Conservation (phyloP, 106 monocot species). For the Dioscorea alata region DNA sequence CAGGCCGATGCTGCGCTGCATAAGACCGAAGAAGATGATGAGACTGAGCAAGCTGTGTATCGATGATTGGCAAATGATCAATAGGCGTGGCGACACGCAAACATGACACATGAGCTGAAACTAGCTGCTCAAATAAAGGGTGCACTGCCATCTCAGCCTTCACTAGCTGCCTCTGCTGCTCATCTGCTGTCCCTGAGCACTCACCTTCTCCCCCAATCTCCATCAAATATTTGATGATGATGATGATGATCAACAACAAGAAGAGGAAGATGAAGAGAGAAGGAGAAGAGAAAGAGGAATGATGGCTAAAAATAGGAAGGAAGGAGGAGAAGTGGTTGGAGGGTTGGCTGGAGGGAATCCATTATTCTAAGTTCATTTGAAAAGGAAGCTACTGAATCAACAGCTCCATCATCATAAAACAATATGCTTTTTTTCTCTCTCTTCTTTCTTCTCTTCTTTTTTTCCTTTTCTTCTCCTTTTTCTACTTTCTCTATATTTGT, state of each 20-base stretch:
- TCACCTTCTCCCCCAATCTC: constrained; percentile 21
- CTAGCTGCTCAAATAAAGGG: constrained; percentile 80
- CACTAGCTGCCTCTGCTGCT: constrained; percentile 49
- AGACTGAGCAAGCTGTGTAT: constrained; percentile 67
- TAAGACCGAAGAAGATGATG: constrained; percentile 71
- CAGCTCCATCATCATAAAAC: too few relatives aligned
- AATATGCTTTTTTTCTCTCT: too few relatives aligned
- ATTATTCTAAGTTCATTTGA: too few relatives aligned
- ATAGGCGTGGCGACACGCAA: constrained; percentile 93
- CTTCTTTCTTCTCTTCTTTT: too few relatives aligned
- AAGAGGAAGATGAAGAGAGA: not conserved
- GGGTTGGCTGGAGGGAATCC: too few relatives aligned
- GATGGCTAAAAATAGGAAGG: not conserved
- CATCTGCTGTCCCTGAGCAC: constrained; percentile 33
- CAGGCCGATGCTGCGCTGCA: constrained; percentile 55
- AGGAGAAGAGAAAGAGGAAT: not conserved
- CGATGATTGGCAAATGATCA: constrained; percentile 88
- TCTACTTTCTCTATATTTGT: too few relatives aligned
- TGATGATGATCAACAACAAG: not conserved
- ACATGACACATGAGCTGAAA: constrained; percentile 76
- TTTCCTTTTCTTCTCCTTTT: too few relatives aligned
- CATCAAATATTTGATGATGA: constrained; percentile 4
- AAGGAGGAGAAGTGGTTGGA: not conserved
- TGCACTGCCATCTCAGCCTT: constrained; percentile 92
- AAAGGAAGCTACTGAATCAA: too few relatives aligned